These are phyloP conservation scores for Crithidia sp. DNA, from an alignment of 208 protist species.

Conservation along the genomic window DNA sequence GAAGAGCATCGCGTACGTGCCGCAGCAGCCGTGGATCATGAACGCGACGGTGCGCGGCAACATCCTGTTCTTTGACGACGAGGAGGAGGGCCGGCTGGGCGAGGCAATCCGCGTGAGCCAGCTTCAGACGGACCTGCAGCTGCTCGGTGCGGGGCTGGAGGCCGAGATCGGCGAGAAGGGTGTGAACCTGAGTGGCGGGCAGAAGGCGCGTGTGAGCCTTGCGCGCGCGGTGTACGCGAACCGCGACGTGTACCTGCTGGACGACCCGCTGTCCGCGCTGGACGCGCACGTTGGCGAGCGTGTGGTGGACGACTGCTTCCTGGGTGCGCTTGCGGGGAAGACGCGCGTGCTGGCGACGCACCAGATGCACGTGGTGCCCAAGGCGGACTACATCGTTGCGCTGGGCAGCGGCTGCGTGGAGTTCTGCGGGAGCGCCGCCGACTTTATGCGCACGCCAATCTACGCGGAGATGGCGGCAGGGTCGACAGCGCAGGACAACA, in stretches of 20 bases:
- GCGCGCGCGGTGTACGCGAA: too few species aligned
- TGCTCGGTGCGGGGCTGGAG: conserved; percentile 38
- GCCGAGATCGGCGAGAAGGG: conserved; percentile 46
- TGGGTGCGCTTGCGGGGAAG: conserved; percentile 55
- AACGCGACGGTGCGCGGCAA: conserved; percentile 92
- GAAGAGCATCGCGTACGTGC: conserved; percentile 76
- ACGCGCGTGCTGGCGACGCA: conserved; percentile 92
- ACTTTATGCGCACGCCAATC: conserved; percentile 33
- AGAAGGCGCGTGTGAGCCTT: too few species aligned
- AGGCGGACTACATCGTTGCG: conserved; percentile 80
- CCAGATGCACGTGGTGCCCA: conserved; percentile 86
- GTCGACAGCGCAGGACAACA: too few species aligned
- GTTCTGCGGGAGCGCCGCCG: conserved; percentile 26
- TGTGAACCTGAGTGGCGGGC: conserved; percentile 48
- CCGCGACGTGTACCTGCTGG: conserved; percentile 34
- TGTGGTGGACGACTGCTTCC: conserved; percentile 52
- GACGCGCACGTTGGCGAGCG: conserved; percentile 86
- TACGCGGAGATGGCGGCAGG: conserved; percentile 48
- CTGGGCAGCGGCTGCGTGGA: conserved; percentile 53
- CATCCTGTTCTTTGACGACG: conserved; percentile 81
- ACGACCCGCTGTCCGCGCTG: conserved; percentile 92
- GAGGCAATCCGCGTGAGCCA: conserved; percentile 50
- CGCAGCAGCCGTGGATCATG: conserved; percentile 91
- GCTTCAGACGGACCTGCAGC: conserved; percentile 71
- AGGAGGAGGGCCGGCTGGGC: conserved; percentile 41